Base-by-base conservation (phyloP, 306 rosid genomes). In the Cucumis hystrix region DNA sequence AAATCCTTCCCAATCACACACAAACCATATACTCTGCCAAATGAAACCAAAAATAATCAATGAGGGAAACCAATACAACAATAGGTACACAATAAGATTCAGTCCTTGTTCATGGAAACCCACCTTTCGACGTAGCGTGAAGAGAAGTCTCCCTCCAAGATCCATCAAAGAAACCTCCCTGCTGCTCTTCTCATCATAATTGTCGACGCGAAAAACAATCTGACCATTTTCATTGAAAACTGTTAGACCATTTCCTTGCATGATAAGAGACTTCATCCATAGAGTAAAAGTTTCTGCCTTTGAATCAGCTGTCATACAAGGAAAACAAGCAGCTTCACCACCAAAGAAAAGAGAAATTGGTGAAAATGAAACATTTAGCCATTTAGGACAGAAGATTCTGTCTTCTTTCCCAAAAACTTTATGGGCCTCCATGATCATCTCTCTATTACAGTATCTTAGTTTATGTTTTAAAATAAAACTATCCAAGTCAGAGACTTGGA, bases 191-290 rank as follows among this genome's bases (percentile, higher is more conserved):
- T 81, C 62, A 41, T 81, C 83, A 30, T 86, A 83, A 54, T 83
- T 86, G 43, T 83, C 89, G 3, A 86, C 64, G 3, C 87, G 78
- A 37, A 83, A 86, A 6, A 81, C 76, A 14, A 86, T 17, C 39
- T 77, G 69, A 4, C 87, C 89, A 8, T 54, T 83, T 23, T 59
- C 79, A 47, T 83, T 62, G 49, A 76, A 81, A 37, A 81, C 85
- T 13, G 89, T 86, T 59, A 84, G 84, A n/a, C 87, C 83, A 17
- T 83, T 86, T 52, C 83, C 84, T 64, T 83, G 82, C 79, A 83
- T 77, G 80, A 83, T 74, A 41, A 81, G 89, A 1, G 82, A 86
- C 52, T 83, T 86, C 87, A 83, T 77, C 89, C 82, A 86, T 49
- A 83, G 7, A 9, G 85, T 79, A 70, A 78, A 83, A 12, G 82